Conservation (phyloP, 2,329 filamentous ascomycete species). For the Elsinoe necatrix region DNA sequence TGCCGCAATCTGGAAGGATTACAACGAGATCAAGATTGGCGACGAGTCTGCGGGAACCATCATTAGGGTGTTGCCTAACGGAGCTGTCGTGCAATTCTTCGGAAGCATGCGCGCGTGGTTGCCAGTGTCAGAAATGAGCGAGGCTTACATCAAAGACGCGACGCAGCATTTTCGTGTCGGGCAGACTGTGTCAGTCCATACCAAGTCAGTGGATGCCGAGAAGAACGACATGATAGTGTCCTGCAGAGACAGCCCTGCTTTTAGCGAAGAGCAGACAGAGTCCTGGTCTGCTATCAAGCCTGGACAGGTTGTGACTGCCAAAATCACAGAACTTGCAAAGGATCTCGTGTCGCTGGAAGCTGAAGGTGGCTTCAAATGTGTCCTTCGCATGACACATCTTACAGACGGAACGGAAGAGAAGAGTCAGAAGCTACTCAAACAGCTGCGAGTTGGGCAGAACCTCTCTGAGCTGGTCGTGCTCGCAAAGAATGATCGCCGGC, state of each 20-base stretch:
- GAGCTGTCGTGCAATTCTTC: conserved; percentile 90
- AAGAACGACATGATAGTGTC: conserved; percentile 71
- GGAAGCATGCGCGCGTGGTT: conserved; percentile 75
- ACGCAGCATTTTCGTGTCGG: conserved; percentile 80
- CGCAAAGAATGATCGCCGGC: conserved; percentile 72
- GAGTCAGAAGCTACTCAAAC: conserved; percentile 66
- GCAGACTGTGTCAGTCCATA: conserved; percentile 83
- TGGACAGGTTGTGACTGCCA: conserved; percentile 68
- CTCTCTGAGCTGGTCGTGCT: conserved; percentile 75
- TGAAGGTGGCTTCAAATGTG: conserved; percentile 65
- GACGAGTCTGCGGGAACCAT: conserved; percentile 80
- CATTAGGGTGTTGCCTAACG: conserved; percentile 66
- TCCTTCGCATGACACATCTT: conserved; percentile 68
- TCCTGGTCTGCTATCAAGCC: conserved; percentile 65
- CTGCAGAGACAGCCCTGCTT: conserved; percentile 78
- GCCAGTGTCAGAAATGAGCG: conserved; percentile 94
- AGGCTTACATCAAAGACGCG: conserved; percentile 86
- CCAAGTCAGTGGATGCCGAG: conserved; percentile 69
- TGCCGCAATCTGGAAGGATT: conserved; percentile 66
- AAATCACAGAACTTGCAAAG: conserved; percentile 43
- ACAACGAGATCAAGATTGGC: conserved; percentile 63
- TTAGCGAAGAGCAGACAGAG: conserved; percentile 65
- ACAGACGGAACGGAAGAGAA: conserved; percentile 77
- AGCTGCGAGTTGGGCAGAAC: conserved; percentile 74
- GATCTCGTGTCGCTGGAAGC: conserved; percentile 59